A percentile compares a stretch with the other conserved stretches of the same genome.
phyloP scores from a whole-genome alignment of 139 green algal species.

The Chlamydomonas schloesseri region DNA sequence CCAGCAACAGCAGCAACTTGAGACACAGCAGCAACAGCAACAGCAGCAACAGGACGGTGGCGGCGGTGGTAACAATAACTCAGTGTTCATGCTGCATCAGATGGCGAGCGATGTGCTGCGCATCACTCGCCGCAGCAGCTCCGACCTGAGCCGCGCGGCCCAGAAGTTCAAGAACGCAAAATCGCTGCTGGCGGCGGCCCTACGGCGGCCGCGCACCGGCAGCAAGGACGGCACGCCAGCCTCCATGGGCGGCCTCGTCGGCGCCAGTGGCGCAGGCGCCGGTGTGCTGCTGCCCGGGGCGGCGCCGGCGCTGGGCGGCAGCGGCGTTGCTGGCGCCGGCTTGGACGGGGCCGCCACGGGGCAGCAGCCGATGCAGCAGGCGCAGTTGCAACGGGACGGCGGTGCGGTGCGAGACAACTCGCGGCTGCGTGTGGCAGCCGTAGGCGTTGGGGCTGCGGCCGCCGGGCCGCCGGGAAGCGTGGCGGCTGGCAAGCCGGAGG shows the following conservation, averaged over 20 bases:
- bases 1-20: no score
- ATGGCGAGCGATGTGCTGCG: background rate
- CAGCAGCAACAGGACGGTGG: no score
- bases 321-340: no score
- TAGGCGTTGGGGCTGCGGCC: background rate
- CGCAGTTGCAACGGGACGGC: no score
- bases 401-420: background rate
- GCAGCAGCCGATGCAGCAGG: no score
- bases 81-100: background rate
- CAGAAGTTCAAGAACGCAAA: conserved; percentile 23
- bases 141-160: conserved; percentile 1
- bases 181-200: background rate
- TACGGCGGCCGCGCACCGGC: background rate
- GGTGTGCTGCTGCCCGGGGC: background rate
- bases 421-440: background rate
- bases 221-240: background rate
- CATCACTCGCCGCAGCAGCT: conserved; percentile 20
- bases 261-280: no score
- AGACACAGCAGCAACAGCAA: no score
- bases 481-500: no score
- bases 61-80: background rate
- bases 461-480: no score
- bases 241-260: background rate
- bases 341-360: no score
- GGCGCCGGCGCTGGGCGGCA: no score